Evolutionary conservation across 768 basidiomycete genomes (phyloP).

Genomic region (Naganishia friedmannii): DNA sequence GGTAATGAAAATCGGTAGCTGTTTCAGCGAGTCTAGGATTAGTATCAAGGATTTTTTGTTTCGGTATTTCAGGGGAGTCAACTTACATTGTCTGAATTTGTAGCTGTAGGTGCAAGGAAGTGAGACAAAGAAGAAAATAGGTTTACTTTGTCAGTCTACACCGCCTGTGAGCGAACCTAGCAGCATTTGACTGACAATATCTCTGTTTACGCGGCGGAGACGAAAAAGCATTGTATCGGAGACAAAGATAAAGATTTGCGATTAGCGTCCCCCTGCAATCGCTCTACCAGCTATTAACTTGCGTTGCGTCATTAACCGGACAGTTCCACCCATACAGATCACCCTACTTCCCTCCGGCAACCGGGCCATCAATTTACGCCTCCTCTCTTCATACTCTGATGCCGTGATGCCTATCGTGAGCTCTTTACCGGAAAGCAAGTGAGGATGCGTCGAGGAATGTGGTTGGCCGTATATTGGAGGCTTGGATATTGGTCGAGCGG

Average conservation of each 20-base stretch:
- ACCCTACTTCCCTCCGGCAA: slow-evolving; percentile 73
- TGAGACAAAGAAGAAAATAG: slow-evolving; percentile 26
- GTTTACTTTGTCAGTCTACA: slow-evolving; percentile 12
- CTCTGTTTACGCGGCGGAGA: slow-evolving; percentile 53
- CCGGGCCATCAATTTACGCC: slow-evolving; percentile 67
- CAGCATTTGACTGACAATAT: slow-evolving; percentile 66
- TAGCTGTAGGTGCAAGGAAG: slow-evolving; percentile 66
- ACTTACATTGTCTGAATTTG: slow-evolving; percentile 75
- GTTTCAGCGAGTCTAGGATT: background rate
- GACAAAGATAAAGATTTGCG: background rate
- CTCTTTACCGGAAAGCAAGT: slow-evolving; percentile 64
- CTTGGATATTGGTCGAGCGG: slow-evolving; percentile 53
- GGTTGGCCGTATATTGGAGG: slow-evolving; percentile 81
- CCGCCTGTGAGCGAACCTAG: background rate
- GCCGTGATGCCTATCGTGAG: slow-evolving; percentile 76
- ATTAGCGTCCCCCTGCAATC: background rate
- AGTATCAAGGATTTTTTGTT: background rate
- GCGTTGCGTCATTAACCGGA: slow-evolving; percentile 57
- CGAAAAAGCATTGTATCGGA: background rate
- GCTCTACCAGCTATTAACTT: slow-evolving; percentile 61
- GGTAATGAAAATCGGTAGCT: slow-evolving; percentile 61
- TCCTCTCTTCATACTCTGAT: slow-evolving; percentile 71
- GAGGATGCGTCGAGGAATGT: slow-evolving; percentile 71
- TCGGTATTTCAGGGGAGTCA: background rate
- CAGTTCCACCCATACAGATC: slow-evolving; percentile 70